A percentile compares a stretch with the other conserved stretches of the same genome.
Conservation (phyloP, 2,329 filamentous ascomycete genomes). For the Nothophaeocryptopus gaeumannii region DNA sequence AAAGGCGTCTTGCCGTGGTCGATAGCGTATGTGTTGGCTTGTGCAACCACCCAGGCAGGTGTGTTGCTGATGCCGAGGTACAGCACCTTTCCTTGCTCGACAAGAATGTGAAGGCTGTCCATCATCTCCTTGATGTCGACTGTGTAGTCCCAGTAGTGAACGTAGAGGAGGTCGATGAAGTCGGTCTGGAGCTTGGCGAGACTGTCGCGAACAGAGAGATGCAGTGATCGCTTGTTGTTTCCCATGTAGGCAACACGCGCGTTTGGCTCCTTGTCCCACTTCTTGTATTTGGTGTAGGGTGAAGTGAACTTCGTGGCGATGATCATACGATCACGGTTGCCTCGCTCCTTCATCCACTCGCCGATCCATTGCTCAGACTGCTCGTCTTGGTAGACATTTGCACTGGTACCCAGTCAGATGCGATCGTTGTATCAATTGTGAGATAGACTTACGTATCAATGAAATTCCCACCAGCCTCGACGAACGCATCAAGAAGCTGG, state of each 20-base stretch:
- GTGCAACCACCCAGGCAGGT: slow-evolving; percentile 56
- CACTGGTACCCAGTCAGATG: background rate
- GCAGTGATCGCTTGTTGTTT: slow-evolving; percentile 61
- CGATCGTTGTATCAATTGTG: too few species aligned
- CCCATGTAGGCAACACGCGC: slow-evolving; percentile 37
- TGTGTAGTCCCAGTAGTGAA: slow-evolving; percentile 61
- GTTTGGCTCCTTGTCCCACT: slow-evolving; percentile 25
- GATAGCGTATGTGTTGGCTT: slow-evolving; percentile 52
- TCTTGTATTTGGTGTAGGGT: slow-evolving; percentile 52
- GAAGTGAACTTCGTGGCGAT: slow-evolving; percentile 60
- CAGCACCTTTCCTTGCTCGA: slow-evolving; percentile 59
- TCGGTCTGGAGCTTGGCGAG: slow-evolving; percentile 58
- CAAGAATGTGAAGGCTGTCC: slow-evolving; percentile 62
- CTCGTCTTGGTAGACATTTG: slow-evolving; percentile 35
- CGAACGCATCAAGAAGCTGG: slow-evolving; percentile 32
- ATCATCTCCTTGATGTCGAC: slow-evolving; percentile 64
- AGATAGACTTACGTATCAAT: slow-evolving; percentile 39
- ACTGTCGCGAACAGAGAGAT: slow-evolving; percentile 43
- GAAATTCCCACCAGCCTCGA: slow-evolving; percentile 36
- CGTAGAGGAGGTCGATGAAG: slow-evolving; percentile 60
- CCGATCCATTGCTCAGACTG: slow-evolving; percentile 32
- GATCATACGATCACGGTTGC: slow-evolving; percentile 63
- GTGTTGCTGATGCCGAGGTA: slow-evolving; percentile 67
- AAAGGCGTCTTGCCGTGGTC: slow-evolving; percentile 68
- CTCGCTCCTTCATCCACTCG: slow-evolving; percentile 21